A percentile compares a stretch with the other conserved stretches of the same genome.
Evolutionary conservation across 805 yeast genomes (phyloP).

Genomic region (Kregervanrija fluxuum): DNA sequence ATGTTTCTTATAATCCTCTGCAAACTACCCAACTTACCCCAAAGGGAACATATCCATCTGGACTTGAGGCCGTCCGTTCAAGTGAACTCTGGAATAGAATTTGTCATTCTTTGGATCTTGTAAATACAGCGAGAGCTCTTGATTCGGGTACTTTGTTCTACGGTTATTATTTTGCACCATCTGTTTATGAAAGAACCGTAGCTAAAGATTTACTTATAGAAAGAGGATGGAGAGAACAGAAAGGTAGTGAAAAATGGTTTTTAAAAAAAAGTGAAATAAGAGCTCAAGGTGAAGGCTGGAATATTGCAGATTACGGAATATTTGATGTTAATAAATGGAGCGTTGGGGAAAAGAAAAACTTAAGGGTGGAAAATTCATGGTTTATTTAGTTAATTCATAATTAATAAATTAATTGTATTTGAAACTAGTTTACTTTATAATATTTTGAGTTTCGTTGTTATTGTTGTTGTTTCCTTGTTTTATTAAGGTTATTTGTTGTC

Average conservation of each 20-base stretch:
- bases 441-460: too few species aligned
- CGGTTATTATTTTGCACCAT: conserved; percentile 36
- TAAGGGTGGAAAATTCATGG: conserved; percentile 26
- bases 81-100: conserved; percentile 27
- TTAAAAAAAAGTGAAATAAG: conserved; percentile 33
- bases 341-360: conserved; percentile 33
- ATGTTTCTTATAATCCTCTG: conserved; percentile 10
- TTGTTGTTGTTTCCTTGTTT: too few species aligned
- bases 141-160: conserved; percentile 34
- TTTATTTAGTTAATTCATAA: too few species aligned
- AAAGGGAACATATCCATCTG: conserved; percentile 24
- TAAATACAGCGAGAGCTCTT: conserved; percentile 20
- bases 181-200: conserved; percentile 33
- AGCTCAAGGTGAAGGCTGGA: conserved; percentile 32
- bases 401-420: too few species aligned
- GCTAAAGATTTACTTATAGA: conserved; percentile 27
- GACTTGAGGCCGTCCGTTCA: conserved; percentile 27
- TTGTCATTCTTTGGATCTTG: conserved; percentile 17
- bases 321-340: conserved; percentile 39
- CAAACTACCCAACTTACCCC: conserved; percentile 17
- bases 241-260: conserved; percentile 23
- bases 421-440: too few species aligned
- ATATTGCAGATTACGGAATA: conserved; percentile 36
- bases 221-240: conserved; percentile 32
- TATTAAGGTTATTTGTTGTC: too few species aligned